Evolutionary conservation across 2,329 filamentous ascomycete genomes (phyloP), one percentile per base, ranked within the genome.

Genomic region (Ceratocystis colombiana): DNA sequence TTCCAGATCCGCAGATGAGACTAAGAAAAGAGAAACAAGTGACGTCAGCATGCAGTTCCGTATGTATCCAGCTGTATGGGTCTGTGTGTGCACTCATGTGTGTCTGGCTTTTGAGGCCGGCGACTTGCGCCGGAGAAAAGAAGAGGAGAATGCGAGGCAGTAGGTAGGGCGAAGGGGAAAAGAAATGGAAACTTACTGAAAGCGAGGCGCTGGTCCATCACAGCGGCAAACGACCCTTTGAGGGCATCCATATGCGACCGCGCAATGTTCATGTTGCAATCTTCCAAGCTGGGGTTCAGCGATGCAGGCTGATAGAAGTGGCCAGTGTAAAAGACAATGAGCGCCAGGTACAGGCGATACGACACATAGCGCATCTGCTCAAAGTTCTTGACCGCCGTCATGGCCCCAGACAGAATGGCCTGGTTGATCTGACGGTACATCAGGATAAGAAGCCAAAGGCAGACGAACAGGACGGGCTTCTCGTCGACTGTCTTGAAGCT

Each of bases 371-470:
- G 30, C 37, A 65, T 61, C 10, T 28, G 30, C 20, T 46, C 7
- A 6, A n/a, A 64, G 45, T 44, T 67, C 64, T 74, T 73, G 68
- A 73, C 74, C 7, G 71, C 71, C 20, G 71, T 71, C 28, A 30
- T n/a, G 28, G 55, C 22, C 5, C 55, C 55, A 2, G 55, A 59
- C 28, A n/a, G 2, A 75, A 72, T 61, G 25, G 41, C 17, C 63
- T 64, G 59, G 63, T 57, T 65, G 57, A 80, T 71, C 64, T 80
- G 77, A 25, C 76, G 75, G 68, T 81, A 80, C 70, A 80, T 76
- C 50, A 81, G 73, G 55, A 81, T 77, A 66, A 80, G 71, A 68
- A 80, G 77, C 79, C 80, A 81, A 71, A 80, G 71, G 70, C 76
- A 77, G 17, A 75, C 77, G 78, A 79, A 81, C 25, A 81, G 70